phyloP scores from a whole-genome alignment of 164 flowering plant species.

The Umbellularia californica region DNA sequence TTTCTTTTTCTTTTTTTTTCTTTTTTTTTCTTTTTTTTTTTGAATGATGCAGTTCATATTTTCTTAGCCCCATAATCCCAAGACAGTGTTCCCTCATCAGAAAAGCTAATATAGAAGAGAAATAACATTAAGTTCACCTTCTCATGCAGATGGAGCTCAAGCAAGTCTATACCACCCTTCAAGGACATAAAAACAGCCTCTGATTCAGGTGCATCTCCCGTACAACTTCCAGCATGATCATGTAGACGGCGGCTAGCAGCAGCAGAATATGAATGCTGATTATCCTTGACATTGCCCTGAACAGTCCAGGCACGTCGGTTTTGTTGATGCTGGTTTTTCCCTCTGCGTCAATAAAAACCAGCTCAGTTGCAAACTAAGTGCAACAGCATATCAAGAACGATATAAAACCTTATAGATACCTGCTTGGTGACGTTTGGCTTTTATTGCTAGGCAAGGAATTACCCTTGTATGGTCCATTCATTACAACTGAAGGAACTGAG shows the following conservation, averaged over 20 bases:
- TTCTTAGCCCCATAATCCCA: not conserved
- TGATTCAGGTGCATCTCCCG: constrained; percentile 37
- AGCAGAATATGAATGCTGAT: constrained; percentile 33
- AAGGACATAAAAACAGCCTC: constrained; percentile 31
- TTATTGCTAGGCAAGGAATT: constrained; percentile 34
- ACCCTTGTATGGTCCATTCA: constrained; percentile 56
- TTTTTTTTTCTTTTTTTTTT: not conserved
- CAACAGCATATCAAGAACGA: not conserved
- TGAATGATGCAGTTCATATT: not conserved
- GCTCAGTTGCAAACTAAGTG: constrained; percentile 2
- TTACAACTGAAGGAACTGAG: constrained; percentile 70
- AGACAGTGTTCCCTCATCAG: not conserved
- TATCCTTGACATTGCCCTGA: constrained; percentile 39
- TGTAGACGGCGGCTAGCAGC: constrained; percentile 30
- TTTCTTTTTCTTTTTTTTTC: not conserved
- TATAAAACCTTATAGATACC: constrained; percentile 32
- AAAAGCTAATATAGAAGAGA: constrained; percentile 2
- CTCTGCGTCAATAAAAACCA: constrained; percentile 37
- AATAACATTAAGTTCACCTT: constrained; percentile 35
- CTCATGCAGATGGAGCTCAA: constrained; percentile 36
- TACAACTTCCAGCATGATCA: constrained; percentile 40
- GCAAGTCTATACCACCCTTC: constrained; percentile 39
- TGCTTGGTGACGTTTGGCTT: constrained; percentile 52
- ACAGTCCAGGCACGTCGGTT: constrained; percentile 27
- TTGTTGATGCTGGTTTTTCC: constrained; percentile 45